A percentile compares a stretch with the other conserved stretches of the same genome.
Evolutionary conservation across 106 monocot species (phyloP).

Genomic region (Alisma plantagoaquatica): DNA sequence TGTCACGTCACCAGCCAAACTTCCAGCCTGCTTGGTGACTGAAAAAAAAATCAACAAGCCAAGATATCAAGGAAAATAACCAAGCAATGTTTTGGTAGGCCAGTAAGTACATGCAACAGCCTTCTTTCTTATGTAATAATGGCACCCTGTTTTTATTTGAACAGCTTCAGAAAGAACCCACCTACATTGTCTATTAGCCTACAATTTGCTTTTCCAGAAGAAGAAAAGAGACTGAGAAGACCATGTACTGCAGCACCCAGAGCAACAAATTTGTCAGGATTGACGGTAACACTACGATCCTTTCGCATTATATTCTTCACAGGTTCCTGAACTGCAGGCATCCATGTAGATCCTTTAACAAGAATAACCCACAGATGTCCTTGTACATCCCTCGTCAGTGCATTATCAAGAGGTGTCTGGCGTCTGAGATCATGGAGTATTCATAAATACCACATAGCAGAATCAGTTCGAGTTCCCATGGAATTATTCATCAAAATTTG

Average conservation of each 20-base stretch:
- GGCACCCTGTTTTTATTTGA: not conserved
- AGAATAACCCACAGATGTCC: constrained; percentile 7
- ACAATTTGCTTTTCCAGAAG: not conserved
- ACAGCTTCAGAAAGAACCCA: not conserved
- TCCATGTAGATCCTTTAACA: constrained; percentile 5
- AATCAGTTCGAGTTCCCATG: no score
- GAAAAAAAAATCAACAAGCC: not conserved
- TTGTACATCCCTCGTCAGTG: not conserved
- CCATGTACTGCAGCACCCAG: constrained; percentile 11
- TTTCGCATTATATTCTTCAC: constrained; percentile 8
- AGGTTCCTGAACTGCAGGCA: constrained; percentile 9
- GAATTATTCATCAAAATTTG: no score
- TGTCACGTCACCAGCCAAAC: constrained; percentile 8
- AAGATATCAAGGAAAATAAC: not conserved
- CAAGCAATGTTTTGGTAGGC: not conserved
- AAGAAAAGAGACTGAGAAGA: not conserved
- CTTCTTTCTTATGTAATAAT: not conserved
- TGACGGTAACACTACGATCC: constrained; percentile 12
- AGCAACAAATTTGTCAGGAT: constrained; percentile 10
- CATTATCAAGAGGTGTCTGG: constrained; percentile 5
- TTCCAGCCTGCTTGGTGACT: not conserved
- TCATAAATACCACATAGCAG: no score
- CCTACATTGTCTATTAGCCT: not conserved
- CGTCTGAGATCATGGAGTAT: no score
- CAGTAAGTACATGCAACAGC: not conserved